Conservation (phyloP, 2,329 filamentous ascomycete genomes). For the Fusarium sp. region DNA sequence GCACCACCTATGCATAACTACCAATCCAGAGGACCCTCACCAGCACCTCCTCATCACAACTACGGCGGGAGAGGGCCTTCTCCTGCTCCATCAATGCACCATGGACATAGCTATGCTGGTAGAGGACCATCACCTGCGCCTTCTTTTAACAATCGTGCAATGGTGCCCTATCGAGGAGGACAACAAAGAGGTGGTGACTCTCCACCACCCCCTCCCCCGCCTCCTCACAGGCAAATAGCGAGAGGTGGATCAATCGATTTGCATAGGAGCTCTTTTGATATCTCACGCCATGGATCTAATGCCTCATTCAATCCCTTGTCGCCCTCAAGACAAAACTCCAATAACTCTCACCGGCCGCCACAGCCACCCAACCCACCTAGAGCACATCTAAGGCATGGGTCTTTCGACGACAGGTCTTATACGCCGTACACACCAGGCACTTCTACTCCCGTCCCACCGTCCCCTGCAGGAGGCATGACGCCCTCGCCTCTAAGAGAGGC, state of each 20-base stretch:
- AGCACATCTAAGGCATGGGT: conserved; percentile 37
- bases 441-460: conserved; percentile 74
- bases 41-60: conserved; percentile 43
- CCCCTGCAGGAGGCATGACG: conserved; percentile 76
- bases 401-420: conserved; percentile 52
- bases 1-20: conserved; percentile 40
- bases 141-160: conserved; percentile 41
- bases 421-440: conserved; percentile 63
- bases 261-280: conserved; percentile 49
- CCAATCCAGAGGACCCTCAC: conserved; percentile 45
- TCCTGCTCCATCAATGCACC: conserved; percentile 45
- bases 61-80: conserved; percentile 51
- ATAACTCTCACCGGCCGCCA: conserved; percentile 51
- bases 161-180: conserved; percentile 40
- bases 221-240: conserved; percentile 79
- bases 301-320: conserved; percentile 49
- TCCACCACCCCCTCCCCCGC: conserved; percentile 84
- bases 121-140: conserved; percentile 56
- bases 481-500: conserved; percentile 92
- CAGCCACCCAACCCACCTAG: conserved; percentile 34
- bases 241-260: conserved; percentile 54
- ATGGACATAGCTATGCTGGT: conserved; percentile 49
- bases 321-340: conserved; percentile 55
- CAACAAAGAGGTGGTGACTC: conserved; percentile 62
- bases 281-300: conserved; percentile 53